These are phyloP conservation scores for Fusarium transvaalense DNA, from an alignment of 2,329 filamentous ascomycete genomes.

Conservation along the genomic window DNA sequence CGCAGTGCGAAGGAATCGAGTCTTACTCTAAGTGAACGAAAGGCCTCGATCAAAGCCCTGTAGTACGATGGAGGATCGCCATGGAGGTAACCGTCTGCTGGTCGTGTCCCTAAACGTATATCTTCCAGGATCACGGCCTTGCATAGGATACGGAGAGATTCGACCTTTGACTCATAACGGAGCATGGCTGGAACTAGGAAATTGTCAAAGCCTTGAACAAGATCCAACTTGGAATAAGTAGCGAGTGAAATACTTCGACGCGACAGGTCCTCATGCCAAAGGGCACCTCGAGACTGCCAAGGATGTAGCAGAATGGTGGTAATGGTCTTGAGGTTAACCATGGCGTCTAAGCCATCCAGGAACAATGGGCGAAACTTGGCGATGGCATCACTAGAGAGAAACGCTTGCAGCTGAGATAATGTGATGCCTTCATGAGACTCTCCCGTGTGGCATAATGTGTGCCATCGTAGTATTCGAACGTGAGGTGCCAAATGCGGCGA, in stretches of 20 bases:
- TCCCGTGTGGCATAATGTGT: neutral
- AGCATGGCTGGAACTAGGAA: conserved; percentile 1
- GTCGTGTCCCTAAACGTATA: no score
- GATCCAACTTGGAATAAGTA: neutral
- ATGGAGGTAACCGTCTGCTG: neutral
- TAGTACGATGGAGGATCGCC: neutral
- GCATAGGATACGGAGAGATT: neutral
- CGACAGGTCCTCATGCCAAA: neutral
- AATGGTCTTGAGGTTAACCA: neutral
- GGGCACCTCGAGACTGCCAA: neutral
- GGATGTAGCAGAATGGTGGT: neutral
- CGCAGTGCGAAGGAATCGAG: neutral
- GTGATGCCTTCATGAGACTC: neutral
- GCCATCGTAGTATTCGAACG: neutral
- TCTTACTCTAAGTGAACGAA: neutral
- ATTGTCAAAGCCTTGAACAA: neutral
- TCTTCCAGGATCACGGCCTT: neutral
- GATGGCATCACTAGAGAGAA: neutral
- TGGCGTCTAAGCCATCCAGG: neutral
- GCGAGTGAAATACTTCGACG: accelerated
- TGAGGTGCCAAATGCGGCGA: neutral
- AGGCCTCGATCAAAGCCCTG: neutral
- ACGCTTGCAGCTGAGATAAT: neutral
- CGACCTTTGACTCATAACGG: neutral
- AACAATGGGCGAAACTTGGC: neutral